Base-by-base conservation (phyloP, 257 asterid species). In the Capsicum baccatum region DNA sequence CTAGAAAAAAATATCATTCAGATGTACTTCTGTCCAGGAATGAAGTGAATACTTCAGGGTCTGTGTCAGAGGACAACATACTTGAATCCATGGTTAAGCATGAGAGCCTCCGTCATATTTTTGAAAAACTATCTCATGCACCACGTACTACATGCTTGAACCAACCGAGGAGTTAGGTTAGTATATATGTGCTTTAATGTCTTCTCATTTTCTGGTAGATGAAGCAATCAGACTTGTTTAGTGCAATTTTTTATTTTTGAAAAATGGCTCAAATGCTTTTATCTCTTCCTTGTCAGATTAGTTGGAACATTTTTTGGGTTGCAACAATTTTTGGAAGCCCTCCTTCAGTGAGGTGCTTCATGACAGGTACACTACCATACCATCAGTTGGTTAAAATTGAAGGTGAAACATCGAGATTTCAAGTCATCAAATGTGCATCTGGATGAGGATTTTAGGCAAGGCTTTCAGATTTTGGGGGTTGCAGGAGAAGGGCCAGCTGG, bases 61-160 rank as follows among this genome's bases (percentile, higher is more conserved):
- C 19, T 37, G 90, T 85, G 26, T 64, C 78, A 4, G 89, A 89
- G 42, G 98, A 94, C 60, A 62, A 63, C 6, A 81, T 94, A 84
- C 66, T 95, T 87, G 96, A 92, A 15, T 85, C 86, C 44, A 93
- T 95, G 91, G 88, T 91, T 15, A 81, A 84, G 3, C 83, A 86
- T 44, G 64, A 79, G 37, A 80, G 73, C 11, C 70, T 87, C 58
- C 68, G 80, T 0, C 58, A 83, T 63, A 86, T 88, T 68, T 83
- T 95, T 85, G 91, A 91, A 86, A 82, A 81, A 80, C 48, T 44
- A 44, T 44, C 48, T 44, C 48, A 44, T 70, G 90, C 87, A 69
- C 97, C 97, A 0, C 58, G 21, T 19, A 5, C 42, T 64, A 11
- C 70, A 64, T 64, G 17, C 35, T 26, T 62, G 19, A 19, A 64